Base-by-base conservation (phyloP, 768 basidiomycete genomes). In the Suillus sp. region DNA sequence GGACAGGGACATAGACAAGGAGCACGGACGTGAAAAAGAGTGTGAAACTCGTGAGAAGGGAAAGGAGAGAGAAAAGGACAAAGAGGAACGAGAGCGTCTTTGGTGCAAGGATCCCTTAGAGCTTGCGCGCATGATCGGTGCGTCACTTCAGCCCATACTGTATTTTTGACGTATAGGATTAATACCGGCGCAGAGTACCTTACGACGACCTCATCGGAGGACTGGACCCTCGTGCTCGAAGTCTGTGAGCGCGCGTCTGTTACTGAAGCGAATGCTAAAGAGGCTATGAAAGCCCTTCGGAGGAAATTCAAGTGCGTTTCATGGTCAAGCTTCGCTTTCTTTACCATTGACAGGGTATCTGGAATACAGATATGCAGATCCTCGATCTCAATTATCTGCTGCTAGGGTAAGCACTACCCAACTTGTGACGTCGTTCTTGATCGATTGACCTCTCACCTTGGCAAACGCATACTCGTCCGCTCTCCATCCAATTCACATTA, bases 161-260 rank as follows among this genome's bases (percentile, higher is more conserved):
- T 18, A 1, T 47, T 0, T 58, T 61, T 54, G 20, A 13, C 35
- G 32, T 8, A 34, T 20, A 7, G 18, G 18, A 67, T 62, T 38
- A 0, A 67, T 16, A 38, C 11, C 35, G 35, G 22, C 34, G 18
- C 51, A 92, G 91, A 88, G 0, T 91, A 83, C 68, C 78, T 92
- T 18, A 88, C 90, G 2, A 90, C 90, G 0, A 91, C 90, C 0
- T 82, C 88, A 0, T 88, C 91, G 3, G 91, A 93, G 71, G 91
- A 94, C 71, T 93, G 91, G 88, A 75, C 82, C 0, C 81, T 93
- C 34, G 89, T 94, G 0, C 80, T 94, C 56, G 92, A 93, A 61
- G 90, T 95, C 18, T 95, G 92, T 69, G 93, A 96, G 61, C 81
- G 91, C 38, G 91, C 92, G 5, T 91, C 90, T 1, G 75, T 83